These are phyloP conservation scores for Dictyostelium capitatum DNA, from an alignment of 78 protist genomes.

Conservation along the genomic window DNA sequence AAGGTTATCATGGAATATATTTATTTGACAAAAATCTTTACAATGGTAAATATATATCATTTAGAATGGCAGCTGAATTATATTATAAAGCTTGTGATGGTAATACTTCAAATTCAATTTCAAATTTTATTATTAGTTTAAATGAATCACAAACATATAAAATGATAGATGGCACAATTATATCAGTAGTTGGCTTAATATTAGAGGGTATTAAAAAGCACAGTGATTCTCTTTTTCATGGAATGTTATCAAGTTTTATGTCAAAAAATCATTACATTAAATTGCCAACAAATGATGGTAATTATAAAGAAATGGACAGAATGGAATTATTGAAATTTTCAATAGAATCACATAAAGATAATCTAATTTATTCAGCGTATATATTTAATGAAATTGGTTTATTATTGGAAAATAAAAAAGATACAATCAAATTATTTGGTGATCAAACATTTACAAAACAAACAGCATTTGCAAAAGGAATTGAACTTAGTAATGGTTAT, in stretches of 20 bases:
- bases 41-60: not conserved
- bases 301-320: no score
- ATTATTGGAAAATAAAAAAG: not conserved
- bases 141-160: not conserved
- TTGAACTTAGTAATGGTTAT: not conserved
- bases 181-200: not conserved
- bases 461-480: not conserved
- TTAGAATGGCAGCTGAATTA: not conserved
- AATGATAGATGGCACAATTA: not conserved
- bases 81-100: not conserved
- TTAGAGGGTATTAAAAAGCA: not conserved
- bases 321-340: no score
- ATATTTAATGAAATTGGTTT: no score
- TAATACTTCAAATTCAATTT: not conserved
- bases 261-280: not conserved
- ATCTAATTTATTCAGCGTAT: no score
- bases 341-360: no score
- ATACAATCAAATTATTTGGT: not conserved
- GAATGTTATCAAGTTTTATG: not conserved
- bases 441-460: not conserved
- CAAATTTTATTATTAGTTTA: not conserved
- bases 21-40: no score
- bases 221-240: not conserved
- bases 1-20: not conserved
- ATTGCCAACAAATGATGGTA: not conserved